Percentiles rank a stretch among this genome's conserved stretches.
Conservation (phyloP, 2,329 filamentous ascomycete genomes). For the Thermochaetoides dissita region DNA sequence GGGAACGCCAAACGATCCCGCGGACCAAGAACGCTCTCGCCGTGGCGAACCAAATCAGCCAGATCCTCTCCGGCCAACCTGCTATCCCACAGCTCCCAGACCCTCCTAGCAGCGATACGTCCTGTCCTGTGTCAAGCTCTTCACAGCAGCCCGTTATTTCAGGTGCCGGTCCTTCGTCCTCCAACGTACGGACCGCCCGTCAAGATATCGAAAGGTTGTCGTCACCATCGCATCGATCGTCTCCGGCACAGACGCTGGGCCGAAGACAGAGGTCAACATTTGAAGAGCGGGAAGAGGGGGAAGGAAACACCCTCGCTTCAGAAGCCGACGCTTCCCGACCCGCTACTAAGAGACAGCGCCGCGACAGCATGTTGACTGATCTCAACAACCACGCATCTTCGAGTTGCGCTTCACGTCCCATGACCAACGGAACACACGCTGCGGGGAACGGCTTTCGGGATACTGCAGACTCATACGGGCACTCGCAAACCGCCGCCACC, state of each 20-base stretch:
- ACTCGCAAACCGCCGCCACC: conserved; percentile 15
- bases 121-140: conserved; percentile 38
- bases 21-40: conserved; percentile 37
- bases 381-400: conserved; percentile 33
- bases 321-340: conserved; percentile 3
- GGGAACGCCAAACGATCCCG: conserved; percentile 21
- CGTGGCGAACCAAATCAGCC: conserved; percentile 53
- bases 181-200: too few relatives aligned
- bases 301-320: conserved; percentile 16
- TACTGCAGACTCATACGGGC: too few relatives aligned
- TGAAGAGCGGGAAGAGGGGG: conserved; percentile 27
- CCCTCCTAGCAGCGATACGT: conserved; percentile 54
- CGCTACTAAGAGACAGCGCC: conserved; percentile 32
- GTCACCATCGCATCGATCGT: conserved; percentile 2
- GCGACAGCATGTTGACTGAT: conserved; percentile 50
- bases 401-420: conserved; percentile 39
- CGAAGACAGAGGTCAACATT: conserved; percentile 37
- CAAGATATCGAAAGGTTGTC: conserved; percentile 4
- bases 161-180: conserved; percentile 10
- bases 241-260: conserved; percentile 32
- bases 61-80: conserved; percentile 26
- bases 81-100: conserved; percentile 38
- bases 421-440: conserved; percentile 41
- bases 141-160: conserved; percentile 31
- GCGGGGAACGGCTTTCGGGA: conserved; percentile 22